Percentiles rank a stretch among this genome's conserved stretches.
Conservation (phyloP, 1,284 basidiomycete species). For the Melanopsichium pennsylvanicum region DNA sequence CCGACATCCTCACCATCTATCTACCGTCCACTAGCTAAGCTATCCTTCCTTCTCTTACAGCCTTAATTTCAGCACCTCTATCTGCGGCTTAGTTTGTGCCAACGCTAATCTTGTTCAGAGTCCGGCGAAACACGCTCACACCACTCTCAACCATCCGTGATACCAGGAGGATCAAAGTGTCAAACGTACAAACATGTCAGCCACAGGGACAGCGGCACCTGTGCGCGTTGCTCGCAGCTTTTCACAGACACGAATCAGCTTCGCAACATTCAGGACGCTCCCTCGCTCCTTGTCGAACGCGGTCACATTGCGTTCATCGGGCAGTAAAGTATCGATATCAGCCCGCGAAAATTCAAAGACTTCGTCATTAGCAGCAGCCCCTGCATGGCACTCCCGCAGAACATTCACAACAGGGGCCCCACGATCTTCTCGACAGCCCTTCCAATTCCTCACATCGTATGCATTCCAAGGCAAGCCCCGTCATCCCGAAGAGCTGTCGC, state of each 20-base stretch:
- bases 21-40: no score
- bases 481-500: slow-evolving; percentile 39
- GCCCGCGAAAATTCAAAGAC: not conserved
- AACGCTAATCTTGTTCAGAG: no score
- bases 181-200: slow-evolving; percentile 8
- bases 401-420: slow-evolving; percentile 19
- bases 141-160: not conserved
- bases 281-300: not conserved
- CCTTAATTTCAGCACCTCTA: no score
- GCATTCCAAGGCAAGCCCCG: slow-evolving; percentile 81
- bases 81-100: no score
- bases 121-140: not conserved
- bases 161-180: not conserved
- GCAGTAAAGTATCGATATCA: not conserved
- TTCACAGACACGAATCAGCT: not conserved
- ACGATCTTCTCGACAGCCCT: slow-evolving; percentile 65
- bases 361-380: not conserved
- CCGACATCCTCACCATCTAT: no score
- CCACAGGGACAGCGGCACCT: slow-evolving; percentile 2
- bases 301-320: not conserved
- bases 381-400: not conserved
- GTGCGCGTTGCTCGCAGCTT: slow-evolving; percentile 12
- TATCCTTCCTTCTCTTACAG: no score
- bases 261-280: not conserved
- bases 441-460: slow-evolving; percentile 76